A percentile compares a stretch with the other conserved stretches of the same genome.
These are phyloP conservation scores for Eimeria sp. DNA, from an alignment of 169 alveolate species.

Conservation along the genomic window DNA sequence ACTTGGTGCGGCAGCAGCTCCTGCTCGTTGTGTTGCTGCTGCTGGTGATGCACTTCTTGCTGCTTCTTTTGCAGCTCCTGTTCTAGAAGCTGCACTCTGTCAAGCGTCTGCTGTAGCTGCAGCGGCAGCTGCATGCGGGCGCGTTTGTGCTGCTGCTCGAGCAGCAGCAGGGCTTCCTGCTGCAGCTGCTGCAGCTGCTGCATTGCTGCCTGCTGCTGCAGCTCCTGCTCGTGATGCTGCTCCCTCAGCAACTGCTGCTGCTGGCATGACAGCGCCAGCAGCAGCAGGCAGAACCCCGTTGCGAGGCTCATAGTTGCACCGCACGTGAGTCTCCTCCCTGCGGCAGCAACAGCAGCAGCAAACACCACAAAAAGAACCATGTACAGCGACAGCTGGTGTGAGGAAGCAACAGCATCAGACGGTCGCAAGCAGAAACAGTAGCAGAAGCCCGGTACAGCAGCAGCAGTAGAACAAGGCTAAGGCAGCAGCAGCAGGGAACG, in stretches of 20 bases:
- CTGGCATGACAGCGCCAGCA: slow-evolving; percentile 36
- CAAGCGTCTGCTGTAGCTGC: slow-evolving; percentile 54
- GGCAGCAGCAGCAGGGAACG: slow-evolving; percentile 84
- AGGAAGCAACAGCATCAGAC: neutral
- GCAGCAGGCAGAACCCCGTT: slow-evolving; percentile 19
- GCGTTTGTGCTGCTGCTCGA: slow-evolving; percentile 45
- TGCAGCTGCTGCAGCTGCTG: slow-evolving; percentile 20
- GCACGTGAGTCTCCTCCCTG: slow-evolving; percentile 38
- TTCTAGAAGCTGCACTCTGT: slow-evolving; percentile 9
- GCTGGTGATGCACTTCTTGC: neutral
- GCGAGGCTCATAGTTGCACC: slow-evolving; percentile 37
- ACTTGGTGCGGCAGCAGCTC: neutral
- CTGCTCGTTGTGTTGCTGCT: neutral
- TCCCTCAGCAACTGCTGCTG: slow-evolving; percentile 10
- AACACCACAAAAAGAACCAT: neutral
- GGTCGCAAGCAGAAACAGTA: slow-evolving; percentile 7
- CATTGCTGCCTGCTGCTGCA: slow-evolving; percentile 21
- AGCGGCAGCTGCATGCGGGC: slow-evolving; percentile 31
- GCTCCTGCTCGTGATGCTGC: slow-evolving; percentile 5
- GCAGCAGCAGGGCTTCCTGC: slow-evolving; percentile 42
- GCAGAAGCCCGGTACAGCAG: slow-evolving; percentile 80
- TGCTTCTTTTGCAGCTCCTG: slow-evolving; percentile 33
- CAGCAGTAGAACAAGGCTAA: slow-evolving; percentile 83
- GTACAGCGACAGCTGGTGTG: neutral
- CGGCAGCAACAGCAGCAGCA: slow-evolving; percentile 23